Evolutionary conservation across 345 rosid species (phyloP).

Genomic region (Corymbia maculata): DNA sequence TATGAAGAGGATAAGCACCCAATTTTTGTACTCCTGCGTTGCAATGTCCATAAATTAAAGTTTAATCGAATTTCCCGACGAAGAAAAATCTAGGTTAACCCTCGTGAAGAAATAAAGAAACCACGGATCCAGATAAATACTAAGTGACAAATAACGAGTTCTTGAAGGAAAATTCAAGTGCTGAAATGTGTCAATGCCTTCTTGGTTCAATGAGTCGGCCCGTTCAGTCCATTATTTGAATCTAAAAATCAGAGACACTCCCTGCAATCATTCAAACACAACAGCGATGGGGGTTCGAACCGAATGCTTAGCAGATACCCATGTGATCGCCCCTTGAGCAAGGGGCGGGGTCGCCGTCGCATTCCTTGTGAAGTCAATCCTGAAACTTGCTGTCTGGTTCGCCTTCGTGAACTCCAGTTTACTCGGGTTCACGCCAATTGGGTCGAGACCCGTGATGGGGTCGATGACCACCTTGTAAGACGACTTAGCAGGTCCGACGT

Average conservation of each 20-base stretch:
- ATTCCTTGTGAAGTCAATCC: neutral
- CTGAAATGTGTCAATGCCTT: too few relatives aligned
- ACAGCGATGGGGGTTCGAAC: neutral
- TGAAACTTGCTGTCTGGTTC: neutral
- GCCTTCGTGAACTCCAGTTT: neutral
- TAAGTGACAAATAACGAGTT: too few relatives aligned
- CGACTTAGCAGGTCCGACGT: slow-evolving; percentile 4
- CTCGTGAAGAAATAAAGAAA: too few relatives aligned
- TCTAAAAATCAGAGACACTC: neutral
- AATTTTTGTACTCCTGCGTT: too few relatives aligned
- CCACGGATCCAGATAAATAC: too few relatives aligned
- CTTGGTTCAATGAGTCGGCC: too few relatives aligned
- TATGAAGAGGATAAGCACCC: too few relatives aligned
- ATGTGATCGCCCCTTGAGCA: neutral
- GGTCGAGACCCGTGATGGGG: neutral
- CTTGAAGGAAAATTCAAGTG: too few relatives aligned
- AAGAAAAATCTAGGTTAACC: too few relatives aligned
- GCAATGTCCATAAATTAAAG: too few relatives aligned
- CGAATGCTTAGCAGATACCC: neutral
- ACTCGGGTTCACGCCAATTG: neutral
- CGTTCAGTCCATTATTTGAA: too few relatives aligned
- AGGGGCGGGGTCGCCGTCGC: neutral
- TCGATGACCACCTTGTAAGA: neutral
- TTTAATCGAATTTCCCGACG: too few relatives aligned
- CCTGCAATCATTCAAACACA: neutral